phyloP scores from a whole-genome alignment of 2,329 filamentous ascomycete genomes.

The Cladorrhinum sp. region DNA sequence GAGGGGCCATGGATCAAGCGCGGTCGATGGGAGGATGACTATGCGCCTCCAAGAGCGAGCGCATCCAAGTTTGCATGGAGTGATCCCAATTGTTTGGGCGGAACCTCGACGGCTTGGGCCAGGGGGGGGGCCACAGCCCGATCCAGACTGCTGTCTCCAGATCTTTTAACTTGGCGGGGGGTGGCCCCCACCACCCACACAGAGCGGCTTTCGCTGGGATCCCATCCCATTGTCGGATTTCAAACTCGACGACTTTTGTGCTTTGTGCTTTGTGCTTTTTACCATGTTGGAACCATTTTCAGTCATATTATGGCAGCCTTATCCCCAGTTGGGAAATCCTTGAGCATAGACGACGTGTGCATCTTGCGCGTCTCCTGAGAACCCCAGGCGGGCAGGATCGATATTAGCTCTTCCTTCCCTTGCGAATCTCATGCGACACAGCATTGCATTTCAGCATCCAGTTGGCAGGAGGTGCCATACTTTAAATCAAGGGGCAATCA shows the following conservation, averaged over 20 bases:
- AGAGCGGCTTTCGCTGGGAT: neutral
- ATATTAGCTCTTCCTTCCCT: neutral
- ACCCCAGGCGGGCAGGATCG: neutral
- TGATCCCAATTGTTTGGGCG: too few species aligned
- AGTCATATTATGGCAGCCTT: neutral
- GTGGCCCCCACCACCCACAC: neutral
- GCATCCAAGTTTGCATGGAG: neutral
- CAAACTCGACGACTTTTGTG: neutral
- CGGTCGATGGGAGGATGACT: neutral
- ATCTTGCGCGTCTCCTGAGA: neutral
- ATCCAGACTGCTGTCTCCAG: neutral
- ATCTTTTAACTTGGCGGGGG: neutral
- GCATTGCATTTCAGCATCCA: neutral
- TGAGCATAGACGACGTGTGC: neutral
- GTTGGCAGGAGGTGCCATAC: neutral
- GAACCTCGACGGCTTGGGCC: too few species aligned
- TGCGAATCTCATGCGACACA: neutral
- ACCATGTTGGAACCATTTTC: neutral
- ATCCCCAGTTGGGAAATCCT: neutral
- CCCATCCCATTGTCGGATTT: neutral
- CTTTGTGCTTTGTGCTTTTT: neutral
- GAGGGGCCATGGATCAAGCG: slow-evolving; percentile 30
- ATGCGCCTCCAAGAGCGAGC: neutral
- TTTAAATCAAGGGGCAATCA: neutral
- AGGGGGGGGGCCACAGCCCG: too few species aligned